Percentiles rank a stretch among this genome's conserved stretches.
Evolutionary conservation across 768 basidiomycete species (phyloP).

Genomic region (Kwoniella sp.): DNA sequence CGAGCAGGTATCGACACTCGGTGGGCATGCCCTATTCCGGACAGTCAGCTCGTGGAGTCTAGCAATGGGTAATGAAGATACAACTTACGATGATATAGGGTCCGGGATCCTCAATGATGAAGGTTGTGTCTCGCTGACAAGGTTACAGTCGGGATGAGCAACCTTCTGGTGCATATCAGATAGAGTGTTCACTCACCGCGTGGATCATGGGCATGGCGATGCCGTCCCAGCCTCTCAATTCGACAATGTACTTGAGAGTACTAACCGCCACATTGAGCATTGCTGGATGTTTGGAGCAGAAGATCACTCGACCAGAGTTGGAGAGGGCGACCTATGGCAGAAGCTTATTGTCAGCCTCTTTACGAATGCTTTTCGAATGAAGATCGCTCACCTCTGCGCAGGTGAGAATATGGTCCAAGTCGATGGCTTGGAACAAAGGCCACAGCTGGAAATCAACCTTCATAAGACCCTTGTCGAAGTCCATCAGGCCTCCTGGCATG

Average conservation of each 20-base stretch:
- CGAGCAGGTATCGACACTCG: slow-evolving; percentile 76
- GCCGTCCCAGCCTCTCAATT: slow-evolving; percentile 89
- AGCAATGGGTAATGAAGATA: not conserved
- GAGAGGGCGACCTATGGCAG: slow-evolving; percentile 69
- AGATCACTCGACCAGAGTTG: slow-evolving; percentile 81
- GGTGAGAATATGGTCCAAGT: slow-evolving; percentile 89
- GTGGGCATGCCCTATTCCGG: slow-evolving; percentile 67
- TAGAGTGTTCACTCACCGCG: slow-evolving; percentile 33
- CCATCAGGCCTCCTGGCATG: slow-evolving; percentile 76
- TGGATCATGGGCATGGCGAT: slow-evolving; percentile 66
- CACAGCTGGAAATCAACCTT: slow-evolving; percentile 97
- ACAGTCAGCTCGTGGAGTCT: slow-evolving; percentile 1
- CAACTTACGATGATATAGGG: slow-evolving; percentile 81
- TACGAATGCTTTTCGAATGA: not conserved
- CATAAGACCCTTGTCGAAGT: slow-evolving; percentile 85
- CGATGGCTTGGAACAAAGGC: slow-evolving; percentile 90
- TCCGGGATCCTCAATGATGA: slow-evolving; percentile 93
- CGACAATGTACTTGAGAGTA: slow-evolving; percentile 87
- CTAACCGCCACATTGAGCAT: slow-evolving; percentile 87
- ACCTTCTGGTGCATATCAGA: not conserved
- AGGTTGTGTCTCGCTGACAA: slow-evolving; percentile 74
- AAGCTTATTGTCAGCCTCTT: not conserved
- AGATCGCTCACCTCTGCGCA: slow-evolving; percentile 67
- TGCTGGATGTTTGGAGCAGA: slow-evolving; percentile 84
- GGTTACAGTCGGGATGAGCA: not conserved